Conservation (phyloP, 805 yeast genomes). For the Wickerhamomyces xylosicus region DNA sequence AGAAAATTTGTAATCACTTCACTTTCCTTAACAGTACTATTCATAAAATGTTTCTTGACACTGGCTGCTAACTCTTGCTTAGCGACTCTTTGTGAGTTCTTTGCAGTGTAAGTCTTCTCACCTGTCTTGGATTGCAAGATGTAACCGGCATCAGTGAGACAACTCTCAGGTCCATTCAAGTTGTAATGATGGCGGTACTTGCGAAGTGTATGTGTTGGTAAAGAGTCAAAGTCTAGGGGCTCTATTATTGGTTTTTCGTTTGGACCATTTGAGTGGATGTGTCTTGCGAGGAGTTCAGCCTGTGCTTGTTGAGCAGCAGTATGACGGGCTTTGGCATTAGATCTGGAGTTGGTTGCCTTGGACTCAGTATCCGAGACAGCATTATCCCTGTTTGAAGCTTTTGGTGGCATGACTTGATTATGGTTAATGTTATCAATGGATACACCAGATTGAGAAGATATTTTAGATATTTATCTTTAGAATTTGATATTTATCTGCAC, state of each 20-base stretch:
- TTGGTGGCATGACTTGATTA: slow-evolving; percentile 17
- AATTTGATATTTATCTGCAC: no score
- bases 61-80: slow-evolving; percentile 50
- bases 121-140: slow-evolving; percentile 67
- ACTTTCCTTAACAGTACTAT: slow-evolving; percentile 57
- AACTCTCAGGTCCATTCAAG: slow-evolving; percentile 40
- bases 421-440: no score
- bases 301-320: slow-evolving; percentile 60
- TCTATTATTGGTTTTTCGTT: slow-evolving; percentile 37
- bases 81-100: slow-evolving; percentile 33
- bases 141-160: slow-evolving; percentile 60
- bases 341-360: slow-evolving; percentile 23
- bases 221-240: slow-evolving; percentile 59
- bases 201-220: slow-evolving; percentile 55
- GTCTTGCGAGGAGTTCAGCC: slow-evolving; percentile 54
- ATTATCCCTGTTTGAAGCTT: slow-evolving; percentile 13
- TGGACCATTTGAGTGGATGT: slow-evolving; percentile 69
- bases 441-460: no score
- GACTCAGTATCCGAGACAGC: slow-evolving; percentile 18
- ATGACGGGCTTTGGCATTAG: slow-evolving; percentile 48
- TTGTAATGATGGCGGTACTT: slow-evolving; percentile 55
- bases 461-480: no score
- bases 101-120: slow-evolving; percentile 43
- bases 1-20: slow-evolving; percentile 84
- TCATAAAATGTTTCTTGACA: slow-evolving; percentile 59